phyloP scores from a whole-genome alignment of 202 grass and related monocot species.

The Carex sylvatica region DNA sequence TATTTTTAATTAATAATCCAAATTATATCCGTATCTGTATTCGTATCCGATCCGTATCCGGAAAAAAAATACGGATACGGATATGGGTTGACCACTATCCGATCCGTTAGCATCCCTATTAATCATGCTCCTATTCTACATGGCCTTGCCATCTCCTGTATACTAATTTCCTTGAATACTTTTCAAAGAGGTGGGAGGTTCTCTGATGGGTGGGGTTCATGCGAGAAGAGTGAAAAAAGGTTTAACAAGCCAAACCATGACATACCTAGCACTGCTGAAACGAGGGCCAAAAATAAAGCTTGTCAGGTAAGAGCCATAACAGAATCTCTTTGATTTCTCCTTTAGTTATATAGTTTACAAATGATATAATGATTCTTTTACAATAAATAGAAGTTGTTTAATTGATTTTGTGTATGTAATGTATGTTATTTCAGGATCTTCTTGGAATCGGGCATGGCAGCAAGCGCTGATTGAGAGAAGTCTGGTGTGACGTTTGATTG shows the following conservation, averaged over 20 bases:
- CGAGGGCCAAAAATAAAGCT: constrained; percentile 95
- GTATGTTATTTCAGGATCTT: constrained; percentile 28
- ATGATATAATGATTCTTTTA: neutral
- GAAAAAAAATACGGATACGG: no score
- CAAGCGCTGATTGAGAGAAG: constrained; percentile 11
- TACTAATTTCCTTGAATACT: constrained; percentile 2
- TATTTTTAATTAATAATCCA: no score
- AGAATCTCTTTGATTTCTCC: neutral
- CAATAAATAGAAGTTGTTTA: neutral
- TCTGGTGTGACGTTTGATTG: neutral
- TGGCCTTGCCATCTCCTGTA: constrained; percentile 3
- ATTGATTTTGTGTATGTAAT: neutral
- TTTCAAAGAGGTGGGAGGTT: constrained; percentile 68
- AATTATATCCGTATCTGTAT: no score
- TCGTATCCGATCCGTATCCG: no score
- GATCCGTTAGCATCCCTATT: no score
- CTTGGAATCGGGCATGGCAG: constrained; percentile 25
- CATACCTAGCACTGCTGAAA: constrained; percentile 96
- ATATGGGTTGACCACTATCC: no score
- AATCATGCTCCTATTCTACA: neutral
- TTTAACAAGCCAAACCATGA: constrained; percentile 89
- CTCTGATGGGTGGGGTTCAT: constrained; percentile 89
- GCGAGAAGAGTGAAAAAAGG: constrained; percentile 65
- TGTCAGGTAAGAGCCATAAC: constrained; percentile 47
- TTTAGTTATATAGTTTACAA: neutral